Base-by-base conservation (phyloP, 1,284 basidiomycete species). In the Ganoderma multipileum region DNA sequence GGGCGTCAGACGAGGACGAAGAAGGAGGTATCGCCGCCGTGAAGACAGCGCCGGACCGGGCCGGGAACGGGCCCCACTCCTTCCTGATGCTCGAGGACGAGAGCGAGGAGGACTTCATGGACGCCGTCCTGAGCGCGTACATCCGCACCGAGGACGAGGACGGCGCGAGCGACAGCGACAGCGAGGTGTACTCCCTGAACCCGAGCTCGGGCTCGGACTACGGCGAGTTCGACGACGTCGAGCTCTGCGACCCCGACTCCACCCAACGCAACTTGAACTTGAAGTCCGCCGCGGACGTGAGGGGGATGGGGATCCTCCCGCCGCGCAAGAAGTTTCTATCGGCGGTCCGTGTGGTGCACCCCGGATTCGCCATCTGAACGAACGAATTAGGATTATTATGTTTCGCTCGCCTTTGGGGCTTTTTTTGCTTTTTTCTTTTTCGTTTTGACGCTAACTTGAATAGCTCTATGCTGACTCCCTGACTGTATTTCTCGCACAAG, bases 31-130 rank as follows among this genome's bases (percentile, higher is more conserved):
- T 23, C 9, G 47, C 9, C 11, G 47, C 23, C n/a, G 44, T n/a
- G 3, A 50, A 50, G 47, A 12, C 33, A 33, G 33, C 33, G 33
- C 3, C 23, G 47, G 47, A 26, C 9, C 41, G 41, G 41, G 23
- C 4, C 4, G 11, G 2, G 3, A 23, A 55, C 28, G 52, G 14
- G 52, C 52, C 30, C 28, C 28, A 16, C 28, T 30, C 26, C 16
- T 33, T 30, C 52, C 52, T 33, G 3, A 20, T 30, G 52, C 52
- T 55, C 52, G 52, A 55, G 52, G 52, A 55, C 52, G 52, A 55
- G 52, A 55, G 52, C 52, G 52, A 55, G 52, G 52, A 55, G 52
- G 52, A 55, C 30, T 55, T 55, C 52, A 14, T 55, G 28, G 52
- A 55, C 52, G 28, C 52, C 52, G 26, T 55, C 28, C 52, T 55